These are phyloP conservation scores for Tolypocladium endophyticum DNA, from an alignment of 2,329 filamentous ascomycete genomes.

Conservation along the genomic window DNA sequence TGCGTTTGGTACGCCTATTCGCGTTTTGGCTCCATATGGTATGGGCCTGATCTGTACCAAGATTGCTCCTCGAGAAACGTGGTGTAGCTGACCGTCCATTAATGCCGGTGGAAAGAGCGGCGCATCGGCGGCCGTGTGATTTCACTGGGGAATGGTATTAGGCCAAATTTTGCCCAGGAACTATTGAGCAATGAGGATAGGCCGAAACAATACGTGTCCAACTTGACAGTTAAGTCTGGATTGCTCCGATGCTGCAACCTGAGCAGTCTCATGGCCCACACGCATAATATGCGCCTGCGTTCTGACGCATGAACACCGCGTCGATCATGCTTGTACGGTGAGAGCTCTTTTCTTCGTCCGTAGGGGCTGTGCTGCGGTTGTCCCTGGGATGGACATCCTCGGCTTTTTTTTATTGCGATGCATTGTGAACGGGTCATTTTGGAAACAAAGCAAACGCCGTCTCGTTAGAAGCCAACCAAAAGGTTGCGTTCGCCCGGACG, in stretches of 20 bases:
- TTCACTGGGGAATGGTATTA: background rate
- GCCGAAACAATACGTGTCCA: background rate
- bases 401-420: background rate
- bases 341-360: background rate
- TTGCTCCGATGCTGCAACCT: background rate
- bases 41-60: background rate
- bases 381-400: background rate
- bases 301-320: conserved; percentile 1
- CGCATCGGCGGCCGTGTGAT: background rate
- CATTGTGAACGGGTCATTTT: background rate
- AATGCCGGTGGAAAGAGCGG: background rate
- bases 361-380: background rate
- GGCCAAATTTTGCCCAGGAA: background rate
- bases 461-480: background rate
- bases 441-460: background rate
- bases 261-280: conserved; percentile 3
- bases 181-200: background rate
- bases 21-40: background rate
- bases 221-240: background rate
- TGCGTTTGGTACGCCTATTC: background rate
- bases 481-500: background rate
- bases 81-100: background rate
- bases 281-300: background rate
- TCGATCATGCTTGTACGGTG: background rate
- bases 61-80: background rate